Evolutionary conservation across 176 grass and related monocot genomes (phyloP), one percentile per base, ranked within the genome.

Genomic region (Juncus effusus): DNA sequence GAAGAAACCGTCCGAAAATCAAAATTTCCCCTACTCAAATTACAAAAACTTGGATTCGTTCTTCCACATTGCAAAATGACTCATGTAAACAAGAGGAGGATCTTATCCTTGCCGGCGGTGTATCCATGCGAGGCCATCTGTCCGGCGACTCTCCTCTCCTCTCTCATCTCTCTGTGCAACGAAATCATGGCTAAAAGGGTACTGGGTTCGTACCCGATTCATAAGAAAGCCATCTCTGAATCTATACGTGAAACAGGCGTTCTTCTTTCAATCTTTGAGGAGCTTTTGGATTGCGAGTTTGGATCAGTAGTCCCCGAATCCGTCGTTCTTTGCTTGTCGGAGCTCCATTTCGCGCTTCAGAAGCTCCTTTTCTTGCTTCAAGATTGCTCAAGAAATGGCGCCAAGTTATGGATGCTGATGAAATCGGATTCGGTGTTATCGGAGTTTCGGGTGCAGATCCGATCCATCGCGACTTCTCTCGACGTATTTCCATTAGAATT

Each of bases 311-410:
- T 86, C 41, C 75, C 87, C 0, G 3, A 13, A 0, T 91, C 85
- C 1, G 77, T 72, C 15, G 64, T 77, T 35, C 72, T 97, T n/a
- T 74, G 80, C 6, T 77, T 97, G 44, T 86, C 80, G 54, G 94
- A 97, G 83, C 77, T 97, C 63, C 88, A 97, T 77, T 81, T 92
- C 39, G 67, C 94, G 16, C 60, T 92, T 40, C 94, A 92, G 79
- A 97, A 89, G 80, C 59, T 84, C 42, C 60, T 65, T 54, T 78
- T 85, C 52, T 75, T 97, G 37, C 62, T 97, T 65, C 39, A 79
- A 0, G 88, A 97, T 70, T 84, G 82, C 54, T 61, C 66, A 64
- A 54, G 39, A n/a, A 76, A 36, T 3, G 94, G 80, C 59, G 80
- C 83, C 13, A 62, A 82, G 41, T 13, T 92, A 7, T 97, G 82